phyloP scores from a whole-genome alignment of 768 basidiomycete genomes.

The Mycena alexandri region DNA sequence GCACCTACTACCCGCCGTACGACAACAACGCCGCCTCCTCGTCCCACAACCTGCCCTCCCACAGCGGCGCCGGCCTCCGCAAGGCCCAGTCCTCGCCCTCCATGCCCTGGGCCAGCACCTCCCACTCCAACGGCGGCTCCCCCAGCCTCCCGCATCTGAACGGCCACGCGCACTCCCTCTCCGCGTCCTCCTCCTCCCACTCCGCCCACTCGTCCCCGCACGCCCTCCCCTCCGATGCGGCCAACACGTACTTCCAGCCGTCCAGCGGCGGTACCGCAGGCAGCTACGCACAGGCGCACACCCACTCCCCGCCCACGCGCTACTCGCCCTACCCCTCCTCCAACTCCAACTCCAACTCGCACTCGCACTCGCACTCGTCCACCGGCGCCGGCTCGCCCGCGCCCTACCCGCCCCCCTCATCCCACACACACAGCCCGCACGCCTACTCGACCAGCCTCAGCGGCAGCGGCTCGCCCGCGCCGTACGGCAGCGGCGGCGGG shows the following conservation, averaged over 20 bases:
- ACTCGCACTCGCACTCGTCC: not conserved
- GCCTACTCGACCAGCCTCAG: too few relatives aligned
- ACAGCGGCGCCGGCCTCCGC: slow-evolving; percentile 11
- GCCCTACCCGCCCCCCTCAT: not conserved
- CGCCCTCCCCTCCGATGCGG: too few relatives aligned
- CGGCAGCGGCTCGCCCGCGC: too few relatives aligned
- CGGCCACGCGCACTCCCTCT: not conserved
- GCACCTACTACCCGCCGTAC: slow-evolving; percentile 24
- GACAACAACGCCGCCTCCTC: not conserved
- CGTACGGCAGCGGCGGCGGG: too few relatives aligned
- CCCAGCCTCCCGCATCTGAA: not conserved
- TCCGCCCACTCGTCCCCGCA: not conserved
- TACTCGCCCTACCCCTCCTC: slow-evolving; percentile 27
- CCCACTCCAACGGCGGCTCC: not conserved
- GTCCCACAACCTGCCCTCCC: too few relatives aligned
- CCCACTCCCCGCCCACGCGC: slow-evolving; percentile 10
- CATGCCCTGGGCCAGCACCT: not conserved
- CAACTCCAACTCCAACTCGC: slow-evolving; percentile 6
- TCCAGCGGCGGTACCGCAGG: too few relatives aligned
- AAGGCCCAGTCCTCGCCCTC: slow-evolving; percentile 19
- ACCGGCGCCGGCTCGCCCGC: not conserved
- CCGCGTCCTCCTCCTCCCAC: not conserved
- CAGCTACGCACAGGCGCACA: too few relatives aligned
- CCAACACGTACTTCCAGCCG: too few relatives aligned
- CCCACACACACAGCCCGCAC: too few relatives aligned